Evolutionary conservation across 352 stramenopile species (phyloP).

Genomic region (Phytophthora europaea): DNA sequence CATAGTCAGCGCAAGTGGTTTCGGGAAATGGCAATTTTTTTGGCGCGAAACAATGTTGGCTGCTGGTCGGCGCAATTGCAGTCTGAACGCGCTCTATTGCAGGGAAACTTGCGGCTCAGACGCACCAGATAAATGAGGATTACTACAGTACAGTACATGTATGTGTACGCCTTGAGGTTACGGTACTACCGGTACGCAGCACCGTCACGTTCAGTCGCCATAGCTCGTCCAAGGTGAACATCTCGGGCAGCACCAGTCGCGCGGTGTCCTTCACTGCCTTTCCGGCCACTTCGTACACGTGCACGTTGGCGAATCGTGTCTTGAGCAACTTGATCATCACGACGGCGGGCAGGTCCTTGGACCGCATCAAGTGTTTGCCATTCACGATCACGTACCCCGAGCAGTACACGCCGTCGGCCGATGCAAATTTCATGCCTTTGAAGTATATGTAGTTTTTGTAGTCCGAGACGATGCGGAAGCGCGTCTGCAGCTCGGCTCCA

Average conservation of each 20-base stretch:
- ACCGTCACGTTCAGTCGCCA: conserved; percentile 21
- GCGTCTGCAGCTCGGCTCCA: background rate
- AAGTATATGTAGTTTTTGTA: conserved; percentile 1
- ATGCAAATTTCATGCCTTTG: conserved; percentile 1
- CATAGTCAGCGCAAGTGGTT: background rate
- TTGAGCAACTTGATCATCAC: conserved; percentile 36
- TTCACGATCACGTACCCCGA: conserved; percentile 8
- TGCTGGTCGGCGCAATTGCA: background rate
- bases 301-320: conserved; percentile 22
- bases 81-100: background rate
- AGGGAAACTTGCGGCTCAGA: background rate
- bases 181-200: background rate
- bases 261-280: conserved; percentile 32
- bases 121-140: background rate
- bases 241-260: conserved; percentile 29
- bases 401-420: background rate
- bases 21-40: background rate
- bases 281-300: conserved; percentile 41
- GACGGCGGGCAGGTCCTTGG: conserved; percentile 30
- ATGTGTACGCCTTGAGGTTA: too few relatives aligned
- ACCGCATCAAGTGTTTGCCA: conserved; percentile 36
- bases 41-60: background rate
- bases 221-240: conserved; percentile 19
- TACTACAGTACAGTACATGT: too few relatives aligned
- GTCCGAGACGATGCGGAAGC: background rate